phyloP scores from a whole-genome alignment of 257 asterid genomes.

The Petunia secreta region DNA sequence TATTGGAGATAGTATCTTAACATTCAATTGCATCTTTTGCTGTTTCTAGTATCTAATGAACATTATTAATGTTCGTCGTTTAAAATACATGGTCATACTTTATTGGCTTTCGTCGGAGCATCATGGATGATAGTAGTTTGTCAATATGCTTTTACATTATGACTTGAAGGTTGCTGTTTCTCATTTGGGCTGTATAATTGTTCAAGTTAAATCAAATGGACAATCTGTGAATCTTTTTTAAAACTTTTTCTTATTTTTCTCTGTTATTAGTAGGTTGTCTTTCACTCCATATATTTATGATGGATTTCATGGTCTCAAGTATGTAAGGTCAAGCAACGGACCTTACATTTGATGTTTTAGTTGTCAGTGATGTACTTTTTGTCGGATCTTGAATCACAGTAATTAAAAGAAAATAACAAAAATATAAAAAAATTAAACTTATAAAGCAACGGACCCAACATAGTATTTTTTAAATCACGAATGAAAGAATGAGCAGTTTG shows the following conservation, averaged over 20 bases:
- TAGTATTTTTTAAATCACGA: too few species aligned
- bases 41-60: neutral
- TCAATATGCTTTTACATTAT: neutral
- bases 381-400: neutral
- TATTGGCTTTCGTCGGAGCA: neutral
- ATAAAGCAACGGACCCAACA: too few species aligned
- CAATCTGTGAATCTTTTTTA: neutral
- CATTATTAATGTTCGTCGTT: neutral
- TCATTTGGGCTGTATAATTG: neutral
- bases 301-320: neutral
- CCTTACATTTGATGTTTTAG: neutral
- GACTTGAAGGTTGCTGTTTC: neutral
- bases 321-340: neutral
- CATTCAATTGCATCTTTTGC: neutral
- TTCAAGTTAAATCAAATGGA: neutral
- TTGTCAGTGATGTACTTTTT: neutral
- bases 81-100: neutral
- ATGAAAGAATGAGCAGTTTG: too few species aligned
- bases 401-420: too few species aligned
- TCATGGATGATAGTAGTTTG: conserved; percentile 13
- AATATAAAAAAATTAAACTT: too few species aligned
- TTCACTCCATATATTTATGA: neutral
- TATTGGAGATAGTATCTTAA: neutral
- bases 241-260: neutral
- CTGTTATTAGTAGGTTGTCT: neutral